Evolutionary conservation across 2,329 filamentous ascomycete genomes (phyloP).

Genomic region (Sporothrix globosa): DNA sequence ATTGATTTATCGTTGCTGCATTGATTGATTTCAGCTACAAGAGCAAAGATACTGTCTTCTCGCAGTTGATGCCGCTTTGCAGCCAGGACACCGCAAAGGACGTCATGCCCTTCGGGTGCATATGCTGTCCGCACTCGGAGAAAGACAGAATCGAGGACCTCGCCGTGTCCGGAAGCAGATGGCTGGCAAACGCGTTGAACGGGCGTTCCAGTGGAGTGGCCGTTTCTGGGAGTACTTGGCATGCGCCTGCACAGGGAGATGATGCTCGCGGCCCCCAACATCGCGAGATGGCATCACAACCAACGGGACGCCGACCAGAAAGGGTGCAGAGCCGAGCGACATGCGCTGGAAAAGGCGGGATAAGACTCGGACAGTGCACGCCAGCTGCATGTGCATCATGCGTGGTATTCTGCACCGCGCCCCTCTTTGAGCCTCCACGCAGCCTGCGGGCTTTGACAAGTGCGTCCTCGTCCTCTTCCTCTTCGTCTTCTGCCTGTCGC

Average conservation of each 20-base stretch:
- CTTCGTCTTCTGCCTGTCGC: not conserved
- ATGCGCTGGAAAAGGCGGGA: constrained; percentile 5
- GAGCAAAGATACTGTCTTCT: too few relatives aligned
- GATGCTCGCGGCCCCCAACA: constrained; percentile 6
- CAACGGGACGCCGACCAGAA: not conserved
- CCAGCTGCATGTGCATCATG: not conserved
- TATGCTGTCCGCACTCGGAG: not conserved
- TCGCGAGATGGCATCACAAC: not conserved
- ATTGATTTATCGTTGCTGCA: too few relatives aligned
- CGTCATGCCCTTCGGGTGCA: not conserved
- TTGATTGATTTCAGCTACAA: too few relatives aligned
- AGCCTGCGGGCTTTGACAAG: not conserved
- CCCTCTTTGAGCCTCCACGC: constrained; percentile 19
- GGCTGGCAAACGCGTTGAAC: not conserved
- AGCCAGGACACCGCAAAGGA: too few relatives aligned
- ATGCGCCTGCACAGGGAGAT: not conserved
- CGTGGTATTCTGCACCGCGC: too few relatives aligned
- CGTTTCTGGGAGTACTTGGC: too few relatives aligned
- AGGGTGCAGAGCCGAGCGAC: not conserved
- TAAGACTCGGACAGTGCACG: not conserved
- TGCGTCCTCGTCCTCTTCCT: not conserved
- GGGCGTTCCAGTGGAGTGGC: not conserved
- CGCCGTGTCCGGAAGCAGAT: not conserved
- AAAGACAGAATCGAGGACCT: not conserved
- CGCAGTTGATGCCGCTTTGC: too few relatives aligned